A percentile compares a stretch with the other conserved stretches of the same genome.
phyloP scores from a whole-genome alignment of 768 basidiomycete genomes.

The Melanogaster broomeanus region DNA sequence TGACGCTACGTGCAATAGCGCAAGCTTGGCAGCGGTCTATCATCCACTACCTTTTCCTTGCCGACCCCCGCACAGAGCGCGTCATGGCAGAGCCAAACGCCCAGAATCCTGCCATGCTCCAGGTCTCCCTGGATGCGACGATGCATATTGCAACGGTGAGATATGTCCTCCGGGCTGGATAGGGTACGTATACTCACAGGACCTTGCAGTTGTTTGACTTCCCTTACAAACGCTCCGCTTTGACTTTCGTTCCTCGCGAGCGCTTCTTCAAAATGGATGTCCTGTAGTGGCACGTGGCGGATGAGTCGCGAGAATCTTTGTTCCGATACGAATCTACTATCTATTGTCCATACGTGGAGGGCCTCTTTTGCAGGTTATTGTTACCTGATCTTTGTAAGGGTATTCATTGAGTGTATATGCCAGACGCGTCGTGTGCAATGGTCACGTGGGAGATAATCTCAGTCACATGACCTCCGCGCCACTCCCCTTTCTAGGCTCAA shows the following conservation, averaged over 20 bases:
- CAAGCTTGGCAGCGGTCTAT: constrained; percentile 28
- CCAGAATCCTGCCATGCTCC: constrained; percentile 33
- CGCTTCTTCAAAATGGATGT: constrained; percentile 25
- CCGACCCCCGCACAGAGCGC: constrained; percentile 42
- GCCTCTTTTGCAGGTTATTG: too few species aligned
- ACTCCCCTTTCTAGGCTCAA: constrained; percentile 2
- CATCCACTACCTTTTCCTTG: constrained; percentile 45
- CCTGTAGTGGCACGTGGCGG: constrained; percentile 2
- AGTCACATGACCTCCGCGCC: constrained; percentile 6
- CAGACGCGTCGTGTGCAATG: too few species aligned
- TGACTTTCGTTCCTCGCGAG: constrained; percentile 16
- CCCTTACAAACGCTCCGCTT: constrained; percentile 24
- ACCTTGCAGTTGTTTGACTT: constrained; percentile 23
- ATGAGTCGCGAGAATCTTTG: background rate
- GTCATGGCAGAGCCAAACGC: constrained; percentile 46
- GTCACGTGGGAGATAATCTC: background rate
- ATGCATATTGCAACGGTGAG: constrained; percentile 26
- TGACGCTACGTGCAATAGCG: constrained; percentile 10
- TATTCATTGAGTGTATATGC: too few species aligned
- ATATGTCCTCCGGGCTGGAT: background rate
- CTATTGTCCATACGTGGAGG: too few species aligned
- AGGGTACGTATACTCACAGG: background rate
- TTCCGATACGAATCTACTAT: background rate
- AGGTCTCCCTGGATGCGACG: constrained; percentile 10
- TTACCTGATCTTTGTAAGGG: too few species aligned